Evolutionary conservation across 2,329 filamentous ascomycete species (phyloP).

Genomic region (Akanthomyces dipterigenus): DNA sequence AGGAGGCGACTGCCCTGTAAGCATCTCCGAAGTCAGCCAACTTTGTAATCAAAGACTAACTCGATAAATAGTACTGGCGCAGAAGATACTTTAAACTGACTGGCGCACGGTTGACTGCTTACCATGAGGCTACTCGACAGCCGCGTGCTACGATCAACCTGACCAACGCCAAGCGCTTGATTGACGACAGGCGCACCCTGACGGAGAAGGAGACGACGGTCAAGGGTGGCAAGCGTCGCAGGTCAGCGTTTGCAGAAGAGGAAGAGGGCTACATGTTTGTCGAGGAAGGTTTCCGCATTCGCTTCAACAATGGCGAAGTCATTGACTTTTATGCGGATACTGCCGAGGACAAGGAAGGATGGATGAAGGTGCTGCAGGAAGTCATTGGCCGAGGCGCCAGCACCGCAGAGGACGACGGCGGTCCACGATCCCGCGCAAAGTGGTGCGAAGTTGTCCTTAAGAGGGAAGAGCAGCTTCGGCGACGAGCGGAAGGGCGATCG

Average conservation of each 20-base stretch:
- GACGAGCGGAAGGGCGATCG: constrained; percentile 42
- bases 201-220: constrained; percentile 77
- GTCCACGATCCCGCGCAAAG: constrained; percentile 44
- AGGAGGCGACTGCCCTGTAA: constrained; percentile 93
- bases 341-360: constrained; percentile 78
- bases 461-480: constrained; percentile 53
- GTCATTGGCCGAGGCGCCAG: constrained; percentile 51
- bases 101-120: constrained; percentile 87
- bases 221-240: constrained; percentile 71
- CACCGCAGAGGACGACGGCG: constrained; percentile 35
- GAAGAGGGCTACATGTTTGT: constrained; percentile 99
- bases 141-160: constrained; percentile 96
- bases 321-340: constrained; percentile 98
- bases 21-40: constrained; percentile 28
- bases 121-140: constrained; percentile 90
- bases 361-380: constrained; percentile 85
- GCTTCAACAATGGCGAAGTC: constrained; percentile 95
- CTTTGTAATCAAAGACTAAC: constrained; percentile 30
- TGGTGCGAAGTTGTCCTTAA: constrained; percentile 65
- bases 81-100: constrained; percentile 94
- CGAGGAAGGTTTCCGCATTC: constrained; percentile 96
- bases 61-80: constrained; percentile 74
- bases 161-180: constrained; percentile 83
- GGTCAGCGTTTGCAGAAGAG: constrained; percentile 94
- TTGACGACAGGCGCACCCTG: constrained; percentile 81